Evolutionary conservation across 1,284 basidiomycete genomes (phyloP).

Genomic region (Spongispora temasekensis): DNA sequence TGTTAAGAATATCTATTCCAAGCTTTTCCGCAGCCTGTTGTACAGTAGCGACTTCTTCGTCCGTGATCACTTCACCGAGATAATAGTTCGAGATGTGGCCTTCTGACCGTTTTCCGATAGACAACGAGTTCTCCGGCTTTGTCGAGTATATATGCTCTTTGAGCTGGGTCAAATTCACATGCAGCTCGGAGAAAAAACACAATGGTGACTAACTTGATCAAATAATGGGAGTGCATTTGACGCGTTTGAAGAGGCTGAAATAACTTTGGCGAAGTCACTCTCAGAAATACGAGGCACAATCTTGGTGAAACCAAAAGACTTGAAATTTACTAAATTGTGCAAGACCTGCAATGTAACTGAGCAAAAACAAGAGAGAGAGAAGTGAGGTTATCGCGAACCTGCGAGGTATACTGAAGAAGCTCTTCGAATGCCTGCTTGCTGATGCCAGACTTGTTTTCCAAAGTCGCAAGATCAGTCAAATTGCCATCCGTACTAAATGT

Average conservation of each 20-base stretch:
- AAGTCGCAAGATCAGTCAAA: slow-evolving; percentile 54
- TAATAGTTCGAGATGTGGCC: slow-evolving; percentile 86
- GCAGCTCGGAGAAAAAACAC: not conserved
- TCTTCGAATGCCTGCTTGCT: slow-evolving; percentile 64
- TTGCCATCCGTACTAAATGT: slow-evolving; percentile 63
- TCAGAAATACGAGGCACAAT: slow-evolving; percentile 70
- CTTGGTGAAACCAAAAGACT: slow-evolving; percentile 81
- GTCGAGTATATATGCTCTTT: slow-evolving; percentile 71
- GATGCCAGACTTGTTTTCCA: slow-evolving; percentile 57
- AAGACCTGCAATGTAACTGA: slow-evolving; percentile 49
- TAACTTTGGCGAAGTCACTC: slow-evolving; percentile 62
- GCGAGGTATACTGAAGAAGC: slow-evolving; percentile 68
- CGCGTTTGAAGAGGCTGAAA: slow-evolving; percentile 60
- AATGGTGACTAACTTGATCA: slow-evolving; percentile 49
- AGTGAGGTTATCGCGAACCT: slow-evolving; percentile 45
- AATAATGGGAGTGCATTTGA: slow-evolving; percentile 59
- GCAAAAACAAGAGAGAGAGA: not conserved
- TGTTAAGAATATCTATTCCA: slow-evolving; percentile 75
- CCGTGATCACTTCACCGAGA: slow-evolving; percentile 65
- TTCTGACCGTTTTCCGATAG: slow-evolving; percentile 74
- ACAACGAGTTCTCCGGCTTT: slow-evolving; percentile 62
- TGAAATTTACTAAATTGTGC: slow-evolving; percentile 79
- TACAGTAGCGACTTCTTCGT: slow-evolving; percentile 73
- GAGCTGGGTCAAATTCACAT: slow-evolving; percentile 44
- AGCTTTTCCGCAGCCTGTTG: slow-evolving; percentile 74